Base-by-base conservation (phyloP, 176 grass and related monocot species). In the Elaeis guineensis region DNA sequence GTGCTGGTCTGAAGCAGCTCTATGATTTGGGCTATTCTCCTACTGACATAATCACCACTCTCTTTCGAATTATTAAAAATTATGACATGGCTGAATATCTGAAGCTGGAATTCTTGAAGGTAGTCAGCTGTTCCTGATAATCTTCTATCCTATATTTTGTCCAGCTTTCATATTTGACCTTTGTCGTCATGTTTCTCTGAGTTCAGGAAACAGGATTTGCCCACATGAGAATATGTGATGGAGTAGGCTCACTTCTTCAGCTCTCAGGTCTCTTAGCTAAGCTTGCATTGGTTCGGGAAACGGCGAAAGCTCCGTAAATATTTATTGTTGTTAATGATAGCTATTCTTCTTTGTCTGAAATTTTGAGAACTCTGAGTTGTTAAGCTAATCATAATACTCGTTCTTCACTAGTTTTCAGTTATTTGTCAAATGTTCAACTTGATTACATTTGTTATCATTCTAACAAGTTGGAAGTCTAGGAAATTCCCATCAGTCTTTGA, bases 181-280 rank as follows among this genome's bases (percentile, higher is more conserved):
- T 44, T 44, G 11, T 14, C 35, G 2, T 44, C 11, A 12, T 44
- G 35, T 12, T 48, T 68, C 59, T 59, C 11, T 70, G 49, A 32
- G 20, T 63, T 25, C 71, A 98, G 93, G 88, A 89, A 77, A 89
- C 84, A 0, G 84, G 88, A 86, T 98, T 98, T 86, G 94, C 84
- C 0, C 94, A 89, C 76, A 98, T 92, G 94, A 89, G 84, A 83
- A 98, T 89, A 58, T 98, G 88, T 52, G 94, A 98, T 81, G 93
- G 87, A 54, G 93, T 98, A 22, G 87, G 87, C 19, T 92, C 93
- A 17, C 83, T 80, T 59, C 93, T 97, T 65, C 93, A 92, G 74
- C 79, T 98, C 64, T 98, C 81, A 30, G 93, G 87, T 30, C 87
- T 98, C 26, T 73, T 92, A 72, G 93, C 93, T 0, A 98, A 98